phyloP scores from a whole-genome alignment of 2,329 filamentous ascomycete species.

The Cadophora sp. region DNA sequence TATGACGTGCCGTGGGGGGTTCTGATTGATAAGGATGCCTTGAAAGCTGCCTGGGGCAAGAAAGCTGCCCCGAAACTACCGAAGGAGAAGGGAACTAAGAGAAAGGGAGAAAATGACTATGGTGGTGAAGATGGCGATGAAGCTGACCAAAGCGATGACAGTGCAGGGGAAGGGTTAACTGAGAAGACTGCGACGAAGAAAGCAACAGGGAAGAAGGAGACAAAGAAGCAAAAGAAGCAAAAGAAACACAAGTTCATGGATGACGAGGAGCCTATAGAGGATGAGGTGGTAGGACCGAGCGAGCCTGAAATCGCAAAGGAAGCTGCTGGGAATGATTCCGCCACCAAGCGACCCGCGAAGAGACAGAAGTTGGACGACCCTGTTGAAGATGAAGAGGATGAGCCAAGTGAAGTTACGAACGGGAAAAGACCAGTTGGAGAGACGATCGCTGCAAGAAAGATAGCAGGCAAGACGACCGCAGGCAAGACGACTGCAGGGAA shows the following conservation, averaged over 20 bases:
- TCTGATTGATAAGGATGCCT: neutral
- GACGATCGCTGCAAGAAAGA: neutral
- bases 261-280: neutral
- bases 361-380: neutral
- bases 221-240: slow-evolving; percentile 75
- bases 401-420: neutral
- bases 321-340: neutral
- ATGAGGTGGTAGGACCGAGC: neutral
- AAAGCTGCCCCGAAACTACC: slow-evolving; percentile 2
- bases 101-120: neutral
- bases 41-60: slow-evolving; percentile 7
- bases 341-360: neutral
- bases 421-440: neutral
- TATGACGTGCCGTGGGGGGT: slow-evolving; percentile 1
- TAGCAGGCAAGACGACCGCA: neutral
- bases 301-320: neutral
- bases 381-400: neutral
- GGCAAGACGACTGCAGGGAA: neutral
- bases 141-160: neutral
- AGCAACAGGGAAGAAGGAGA: slow-evolving; percentile 75
- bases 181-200: slow-evolving; percentile 90
- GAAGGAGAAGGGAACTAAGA: neutral
- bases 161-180: slow-evolving; percentile 56
- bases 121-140: neutral
- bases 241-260: neutral